A percentile compares a stretch with the other conserved stretches of the same genome.
These are phyloP conservation scores for Suhomyces canberraensis DNA, from an alignment of 805 yeast genomes.

Conservation along the genomic window DNA sequence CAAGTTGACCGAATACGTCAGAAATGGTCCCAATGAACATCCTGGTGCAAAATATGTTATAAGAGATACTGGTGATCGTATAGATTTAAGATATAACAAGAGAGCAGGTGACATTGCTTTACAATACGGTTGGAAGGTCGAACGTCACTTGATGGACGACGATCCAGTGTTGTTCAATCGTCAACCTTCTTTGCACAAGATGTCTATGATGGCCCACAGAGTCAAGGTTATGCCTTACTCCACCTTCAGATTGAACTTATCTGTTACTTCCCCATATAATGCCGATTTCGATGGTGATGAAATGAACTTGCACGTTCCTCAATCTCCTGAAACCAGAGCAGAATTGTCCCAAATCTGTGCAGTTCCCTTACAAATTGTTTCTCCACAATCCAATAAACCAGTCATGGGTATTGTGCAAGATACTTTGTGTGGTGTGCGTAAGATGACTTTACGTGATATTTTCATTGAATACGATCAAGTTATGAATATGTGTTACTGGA, in stretches of 20 bases:
- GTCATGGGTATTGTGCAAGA: constrained; percentile 99
- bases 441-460: constrained; percentile 86
- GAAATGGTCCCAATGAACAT: constrained; percentile 98
- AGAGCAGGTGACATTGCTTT: constrained; percentile 97
- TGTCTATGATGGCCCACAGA: constrained; percentile 99
- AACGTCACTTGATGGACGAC: constrained; percentile 94
- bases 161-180: constrained; percentile 98
- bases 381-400: constrained; percentile 98
- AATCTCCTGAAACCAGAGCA: constrained; percentile 95
- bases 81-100: constrained; percentile 93
- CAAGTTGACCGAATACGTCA: constrained; percentile 84
- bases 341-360: constrained; percentile 94
- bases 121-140: constrained; percentile 99
- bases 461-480: constrained; percentile 91
- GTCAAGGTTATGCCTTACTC: constrained; percentile 99
- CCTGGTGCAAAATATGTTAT: constrained; percentile 99
- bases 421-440: constrained; percentile 94
- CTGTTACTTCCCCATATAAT: constrained; percentile 98
- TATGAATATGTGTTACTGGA: constrained; percentile 96
- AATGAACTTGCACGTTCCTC: constrained; percentile 99
- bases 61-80: constrained; percentile 98
- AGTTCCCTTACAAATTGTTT: constrained; percentile 95
- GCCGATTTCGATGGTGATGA: constrained; percentile 99
- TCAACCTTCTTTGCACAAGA: constrained; percentile 98
- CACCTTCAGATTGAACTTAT: constrained; percentile 91